phyloP scores from a whole-genome alignment of 495 filamentous ascomycete species.

The Penicillium simplicissimum region DNA sequence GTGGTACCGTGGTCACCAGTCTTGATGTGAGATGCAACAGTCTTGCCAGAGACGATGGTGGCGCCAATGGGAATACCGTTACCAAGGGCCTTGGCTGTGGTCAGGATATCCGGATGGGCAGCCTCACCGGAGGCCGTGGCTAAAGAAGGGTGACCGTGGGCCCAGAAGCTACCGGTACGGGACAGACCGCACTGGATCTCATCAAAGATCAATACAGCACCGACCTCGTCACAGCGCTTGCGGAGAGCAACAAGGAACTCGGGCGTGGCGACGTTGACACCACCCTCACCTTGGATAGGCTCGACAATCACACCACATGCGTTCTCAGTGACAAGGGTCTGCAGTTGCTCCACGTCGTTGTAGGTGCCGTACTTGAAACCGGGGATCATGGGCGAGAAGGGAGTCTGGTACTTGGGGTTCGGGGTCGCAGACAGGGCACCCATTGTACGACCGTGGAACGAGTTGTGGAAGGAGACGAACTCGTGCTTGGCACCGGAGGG shows the following conservation, averaged over 20 bases:
- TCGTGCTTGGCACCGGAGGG: constrained; percentile 76
- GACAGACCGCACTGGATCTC: constrained; percentile 95
- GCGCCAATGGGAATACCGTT: constrained; percentile 96
- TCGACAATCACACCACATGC: constrained; percentile 97
- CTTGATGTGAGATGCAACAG: constrained; percentile 79
- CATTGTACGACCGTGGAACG: constrained; percentile 97
- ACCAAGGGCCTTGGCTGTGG: constrained; percentile 91
- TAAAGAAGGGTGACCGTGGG: constrained; percentile 67
- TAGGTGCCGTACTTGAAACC: constrained; percentile 85
- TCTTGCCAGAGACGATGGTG: constrained; percentile 72
- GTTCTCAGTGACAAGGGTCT: constrained; percentile 71
- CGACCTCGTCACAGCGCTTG: constrained; percentile 79
- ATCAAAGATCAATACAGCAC: constrained; percentile 88
- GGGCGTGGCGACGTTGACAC: constrained; percentile 77
- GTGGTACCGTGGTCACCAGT: constrained; percentile 96
- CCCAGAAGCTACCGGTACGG: constrained; percentile 88
- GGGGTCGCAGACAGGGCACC: constrained; percentile 88
- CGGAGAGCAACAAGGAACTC: constrained; percentile 80
- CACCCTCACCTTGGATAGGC: constrained; percentile 97
- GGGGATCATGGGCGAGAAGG: constrained; percentile 92
- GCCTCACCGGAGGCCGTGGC: constrained; percentile 48
- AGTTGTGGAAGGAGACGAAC: constrained; percentile 82
- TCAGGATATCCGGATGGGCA: constrained; percentile 91
- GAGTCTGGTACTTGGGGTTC: constrained; percentile 97
- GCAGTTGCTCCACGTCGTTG: constrained; percentile 74